These are phyloP conservation scores for Comarum palustre DNA, from an alignment of 306 rosid species.

Conservation along the genomic window DNA sequence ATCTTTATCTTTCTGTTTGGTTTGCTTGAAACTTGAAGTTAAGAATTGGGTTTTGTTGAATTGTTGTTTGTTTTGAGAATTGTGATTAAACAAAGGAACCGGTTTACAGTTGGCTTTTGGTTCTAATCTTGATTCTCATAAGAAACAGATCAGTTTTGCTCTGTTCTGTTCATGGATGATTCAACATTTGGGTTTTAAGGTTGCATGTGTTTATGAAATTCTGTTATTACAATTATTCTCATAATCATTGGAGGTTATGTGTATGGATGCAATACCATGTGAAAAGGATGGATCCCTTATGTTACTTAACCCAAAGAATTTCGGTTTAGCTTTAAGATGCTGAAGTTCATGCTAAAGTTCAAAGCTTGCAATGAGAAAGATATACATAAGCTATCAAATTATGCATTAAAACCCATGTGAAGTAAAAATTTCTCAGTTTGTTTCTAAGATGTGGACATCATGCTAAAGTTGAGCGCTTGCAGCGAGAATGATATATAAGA, in stretches of 20 bases:
- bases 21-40: not conserved
- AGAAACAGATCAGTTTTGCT: not conserved
- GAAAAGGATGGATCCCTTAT: not conserved
- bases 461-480: not conserved
- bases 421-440: not conserved
- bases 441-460: not conserved
- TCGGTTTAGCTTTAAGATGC: not conserved
- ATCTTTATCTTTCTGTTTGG: not conserved
- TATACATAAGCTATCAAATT: not conserved
- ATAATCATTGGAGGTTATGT: not conserved
- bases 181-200: not conserved
- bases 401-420: not conserved
- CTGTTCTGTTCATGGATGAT: not conserved
- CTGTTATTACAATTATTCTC: not conserved
- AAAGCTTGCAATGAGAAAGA: not conserved
- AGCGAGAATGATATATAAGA: not conserved
- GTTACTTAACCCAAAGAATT: too few relatives aligned
- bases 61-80: not conserved
- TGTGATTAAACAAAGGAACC: not conserved
- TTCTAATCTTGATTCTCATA: not conserved
- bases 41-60: slow-evolving; percentile 7
- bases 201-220: not conserved
- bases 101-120: not conserved
- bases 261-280: not conserved
- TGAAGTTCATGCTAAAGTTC: not conserved